A percentile compares a stretch with the other conserved stretches of the same genome.
phyloP scores from a whole-genome alignment of 1,284 basidiomycete species.

The Xanthoconium separans region DNA sequence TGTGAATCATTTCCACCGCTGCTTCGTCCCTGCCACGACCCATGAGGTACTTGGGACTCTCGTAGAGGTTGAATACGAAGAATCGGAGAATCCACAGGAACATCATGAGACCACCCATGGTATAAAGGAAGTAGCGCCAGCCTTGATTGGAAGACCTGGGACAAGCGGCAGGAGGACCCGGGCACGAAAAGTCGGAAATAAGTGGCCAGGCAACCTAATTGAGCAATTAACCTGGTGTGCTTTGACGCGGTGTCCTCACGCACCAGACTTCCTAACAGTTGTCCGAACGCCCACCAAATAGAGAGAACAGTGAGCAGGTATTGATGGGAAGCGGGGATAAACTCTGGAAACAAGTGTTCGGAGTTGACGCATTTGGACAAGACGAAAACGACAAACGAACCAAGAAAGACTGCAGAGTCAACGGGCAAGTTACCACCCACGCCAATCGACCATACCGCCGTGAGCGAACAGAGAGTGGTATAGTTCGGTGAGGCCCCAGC shows the following conservation, averaged over 20 bases:
- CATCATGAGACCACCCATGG: constrained; percentile 63
- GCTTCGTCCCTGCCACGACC: constrained; percentile 68
- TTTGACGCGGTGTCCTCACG: constrained; percentile 16
- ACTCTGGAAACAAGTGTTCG: constrained; percentile 38
- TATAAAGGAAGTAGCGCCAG: constrained; percentile 71
- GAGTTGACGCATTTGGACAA: neutral
- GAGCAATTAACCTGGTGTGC: neutral
- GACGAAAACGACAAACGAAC: constrained; percentile 37
- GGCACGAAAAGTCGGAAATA: constrained; percentile 62
- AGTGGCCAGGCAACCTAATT: constrained; percentile 62
- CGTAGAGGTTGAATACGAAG: constrained; percentile 71
- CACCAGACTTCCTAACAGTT: constrained; percentile 58
- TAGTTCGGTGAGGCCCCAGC: constrained; percentile 59
- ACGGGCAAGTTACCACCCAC: constrained; percentile 77
- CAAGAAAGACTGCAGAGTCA: constrained; percentile 77
- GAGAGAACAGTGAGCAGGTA: constrained; percentile 63
- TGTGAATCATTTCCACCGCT: constrained; percentile 68
- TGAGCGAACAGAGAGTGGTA: constrained; percentile 50
- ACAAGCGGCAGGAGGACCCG: constrained; percentile 41
- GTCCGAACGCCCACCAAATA: constrained; percentile 66
- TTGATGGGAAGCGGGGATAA: constrained; percentile 59
- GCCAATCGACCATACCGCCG: constrained; percentile 59
- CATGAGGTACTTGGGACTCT: constrained; percentile 77
- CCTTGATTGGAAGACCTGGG: constrained; percentile 53
- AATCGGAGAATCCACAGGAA: constrained; percentile 67